Evolutionary conservation across 257 asterid species (phyloP).

Genomic region (Nicotiana obtusifolia): DNA sequence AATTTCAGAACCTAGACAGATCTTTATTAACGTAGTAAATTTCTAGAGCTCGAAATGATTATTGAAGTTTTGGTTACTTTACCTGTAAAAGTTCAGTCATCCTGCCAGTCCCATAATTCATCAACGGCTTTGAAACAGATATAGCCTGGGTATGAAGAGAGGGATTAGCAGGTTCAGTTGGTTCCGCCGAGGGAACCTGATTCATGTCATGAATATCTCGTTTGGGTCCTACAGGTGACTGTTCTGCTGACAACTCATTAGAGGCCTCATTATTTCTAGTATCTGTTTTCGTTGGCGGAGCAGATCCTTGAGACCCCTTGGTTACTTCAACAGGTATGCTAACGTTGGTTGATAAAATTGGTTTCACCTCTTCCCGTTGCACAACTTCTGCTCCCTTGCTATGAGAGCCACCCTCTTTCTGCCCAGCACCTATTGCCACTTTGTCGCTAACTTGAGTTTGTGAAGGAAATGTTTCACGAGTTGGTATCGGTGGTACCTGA

Average conservation of each 20-base stretch:
- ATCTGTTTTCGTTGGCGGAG: slow-evolving; percentile 39
- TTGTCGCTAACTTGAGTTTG: slow-evolving; percentile 30
- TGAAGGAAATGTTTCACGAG: slow-evolving; percentile 14
- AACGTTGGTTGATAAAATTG: slow-evolving; percentile 21
- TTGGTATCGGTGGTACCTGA: slow-evolving; percentile 33
- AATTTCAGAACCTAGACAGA: slow-evolving; percentile 1
- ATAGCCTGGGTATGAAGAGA: slow-evolving; percentile 18
- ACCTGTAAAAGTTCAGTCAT: slow-evolving; percentile 96
- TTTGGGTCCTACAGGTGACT: slow-evolving; percentile 26
- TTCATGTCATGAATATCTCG: slow-evolving; percentile 13
- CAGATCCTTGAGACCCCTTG: slow-evolving; percentile 32
- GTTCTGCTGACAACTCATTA: slow-evolving; percentile 38
- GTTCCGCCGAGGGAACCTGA: slow-evolving; percentile 21
- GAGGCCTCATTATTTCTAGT: slow-evolving; percentile 9
- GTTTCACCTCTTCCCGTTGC: slow-evolving; percentile 30
- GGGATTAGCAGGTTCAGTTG: slow-evolving; percentile 5
- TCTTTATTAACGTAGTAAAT: background rate
- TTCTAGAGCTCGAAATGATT: background rate
- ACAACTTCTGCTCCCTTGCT: slow-evolving; percentile 17
- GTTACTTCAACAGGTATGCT: slow-evolving; percentile 19
- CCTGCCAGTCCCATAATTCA: slow-evolving; percentile 56
- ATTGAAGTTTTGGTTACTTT: background rate
- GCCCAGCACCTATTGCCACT: slow-evolving; percentile 24
- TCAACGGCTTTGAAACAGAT: slow-evolving; percentile 34
- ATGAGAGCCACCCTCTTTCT: slow-evolving; percentile 23